Conservation (phyloP, 306 rosid genomes). For the Fragaria vesca region DNA sequence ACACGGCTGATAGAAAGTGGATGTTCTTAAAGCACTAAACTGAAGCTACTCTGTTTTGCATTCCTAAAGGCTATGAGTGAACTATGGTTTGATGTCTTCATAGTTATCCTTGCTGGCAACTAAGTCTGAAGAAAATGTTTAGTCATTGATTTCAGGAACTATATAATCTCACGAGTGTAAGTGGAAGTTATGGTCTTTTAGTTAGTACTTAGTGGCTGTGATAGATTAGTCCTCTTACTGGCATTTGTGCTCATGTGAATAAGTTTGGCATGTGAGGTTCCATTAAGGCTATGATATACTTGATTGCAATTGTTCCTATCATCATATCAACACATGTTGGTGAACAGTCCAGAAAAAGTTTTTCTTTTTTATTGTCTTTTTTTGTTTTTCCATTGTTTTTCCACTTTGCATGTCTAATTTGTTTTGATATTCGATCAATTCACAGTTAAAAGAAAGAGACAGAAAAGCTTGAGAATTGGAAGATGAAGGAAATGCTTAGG, state of each 20-base stretch:
- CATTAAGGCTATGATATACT: background rate
- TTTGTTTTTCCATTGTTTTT: background rate
- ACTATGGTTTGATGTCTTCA: too few species aligned
- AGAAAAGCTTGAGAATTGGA: slow-evolving; percentile 79
- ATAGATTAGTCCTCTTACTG: background rate
- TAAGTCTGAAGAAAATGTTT: too few species aligned
- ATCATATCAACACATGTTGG: background rate
- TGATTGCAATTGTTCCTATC: background rate
- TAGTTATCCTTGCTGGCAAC: too few species aligned
- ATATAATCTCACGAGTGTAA: background rate
- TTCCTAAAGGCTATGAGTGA: too few species aligned
- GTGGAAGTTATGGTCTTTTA: background rate
- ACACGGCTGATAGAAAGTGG: too few species aligned
- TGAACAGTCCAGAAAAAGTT: background rate
- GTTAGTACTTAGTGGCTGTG: background rate
- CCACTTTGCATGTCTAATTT: background rate
- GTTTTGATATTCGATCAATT: background rate
- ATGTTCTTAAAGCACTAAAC: too few species aligned
- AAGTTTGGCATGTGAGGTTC: background rate
- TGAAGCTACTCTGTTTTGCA: too few species aligned
- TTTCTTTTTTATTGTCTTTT: background rate
- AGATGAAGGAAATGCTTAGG: slow-evolving; percentile 45
- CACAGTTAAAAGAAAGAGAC: slow-evolving; percentile 77
- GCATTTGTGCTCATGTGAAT: background rate
- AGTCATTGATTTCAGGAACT: too few species aligned